Conservation (phyloP, 2,329 filamentous ascomycete genomes). For the Aureobasidium mangrovei region DNA sequence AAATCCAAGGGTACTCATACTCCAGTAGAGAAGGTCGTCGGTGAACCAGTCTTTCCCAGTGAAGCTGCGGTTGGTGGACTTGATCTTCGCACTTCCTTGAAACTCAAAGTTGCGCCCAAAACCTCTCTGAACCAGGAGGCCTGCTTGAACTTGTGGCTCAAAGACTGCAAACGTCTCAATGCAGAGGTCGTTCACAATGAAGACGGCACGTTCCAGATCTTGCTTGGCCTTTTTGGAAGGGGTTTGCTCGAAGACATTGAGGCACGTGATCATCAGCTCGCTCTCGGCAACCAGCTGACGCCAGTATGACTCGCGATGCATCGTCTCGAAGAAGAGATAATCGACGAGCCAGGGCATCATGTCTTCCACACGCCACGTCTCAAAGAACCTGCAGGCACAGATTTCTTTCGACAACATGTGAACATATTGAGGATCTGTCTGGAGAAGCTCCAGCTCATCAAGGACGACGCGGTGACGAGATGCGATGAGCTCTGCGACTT, state of each 20-base stretch:
- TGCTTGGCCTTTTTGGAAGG: neutral
- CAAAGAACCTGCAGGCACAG: neutral
- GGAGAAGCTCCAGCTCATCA: constrained; percentile 1
- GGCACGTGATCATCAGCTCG: neutral
- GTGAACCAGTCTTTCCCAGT: neutral
- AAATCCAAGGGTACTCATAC: neutral
- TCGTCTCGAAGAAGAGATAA: neutral
- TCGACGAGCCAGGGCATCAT: neutral
- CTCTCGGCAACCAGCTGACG: neutral
- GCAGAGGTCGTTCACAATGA: neutral
- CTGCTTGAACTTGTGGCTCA: neutral
- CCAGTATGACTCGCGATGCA: neutral
- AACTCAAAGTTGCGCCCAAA: neutral
- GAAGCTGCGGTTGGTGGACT: neutral
- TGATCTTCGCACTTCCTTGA: neutral
- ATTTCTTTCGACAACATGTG: neutral
- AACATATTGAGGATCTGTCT: constrained; percentile 1
- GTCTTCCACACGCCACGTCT: neutral
- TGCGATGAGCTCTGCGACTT: neutral
- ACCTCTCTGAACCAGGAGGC: neutral
- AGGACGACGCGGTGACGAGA: neutral
- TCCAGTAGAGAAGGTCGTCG: constrained; percentile 1
- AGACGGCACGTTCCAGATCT: neutral
- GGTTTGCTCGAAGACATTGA: neutral
- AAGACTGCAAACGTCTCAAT: neutral